Evolutionary conservation across 257 asterid species (phyloP).

Genomic region (Echium plantagineum): DNA sequence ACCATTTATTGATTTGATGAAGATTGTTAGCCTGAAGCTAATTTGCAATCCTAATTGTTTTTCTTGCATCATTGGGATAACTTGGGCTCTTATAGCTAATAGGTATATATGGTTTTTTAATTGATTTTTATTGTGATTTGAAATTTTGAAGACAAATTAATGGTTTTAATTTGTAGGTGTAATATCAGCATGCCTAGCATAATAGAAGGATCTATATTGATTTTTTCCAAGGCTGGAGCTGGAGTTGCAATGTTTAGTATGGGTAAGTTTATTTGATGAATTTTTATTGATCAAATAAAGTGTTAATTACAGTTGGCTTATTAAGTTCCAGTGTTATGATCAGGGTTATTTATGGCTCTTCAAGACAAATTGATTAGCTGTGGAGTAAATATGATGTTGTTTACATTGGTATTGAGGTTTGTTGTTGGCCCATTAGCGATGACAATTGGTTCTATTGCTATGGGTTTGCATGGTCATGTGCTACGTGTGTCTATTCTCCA

Average conservation of each 20-base stretch:
- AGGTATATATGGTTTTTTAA: no score
- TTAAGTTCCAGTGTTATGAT: no score
- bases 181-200: slow-evolving; percentile 27
- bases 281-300: no score
- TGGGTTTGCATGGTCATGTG: slow-evolving; percentile 27
- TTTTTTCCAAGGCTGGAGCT: slow-evolving; percentile 29
- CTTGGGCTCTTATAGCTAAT: slow-evolving; percentile 48
- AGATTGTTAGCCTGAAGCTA: slow-evolving; percentile 29
- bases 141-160: no score
- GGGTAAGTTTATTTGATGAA: no score
- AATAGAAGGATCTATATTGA: slow-evolving; percentile 23
- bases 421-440: slow-evolving; percentile 30
- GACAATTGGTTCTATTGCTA: slow-evolving; percentile 26
- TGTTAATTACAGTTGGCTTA: no score
- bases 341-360: slow-evolving; percentile 30
- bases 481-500: slow-evolving; percentile 25
- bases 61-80: slow-evolving; percentile 36
- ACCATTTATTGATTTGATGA: slow-evolving; percentile 17
- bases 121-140: no score
- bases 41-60: slow-evolving; percentile 49
- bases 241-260: slow-evolving; percentile 35
- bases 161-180: no score
- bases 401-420: slow-evolving; percentile 26
- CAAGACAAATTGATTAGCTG: slow-evolving; percentile 29
- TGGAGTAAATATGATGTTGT: slow-evolving; percentile 19